Base-by-base conservation (phyloP, 2,329 filamentous ascomycete genomes). In the Bimuria novae-zelandiae region DNA sequence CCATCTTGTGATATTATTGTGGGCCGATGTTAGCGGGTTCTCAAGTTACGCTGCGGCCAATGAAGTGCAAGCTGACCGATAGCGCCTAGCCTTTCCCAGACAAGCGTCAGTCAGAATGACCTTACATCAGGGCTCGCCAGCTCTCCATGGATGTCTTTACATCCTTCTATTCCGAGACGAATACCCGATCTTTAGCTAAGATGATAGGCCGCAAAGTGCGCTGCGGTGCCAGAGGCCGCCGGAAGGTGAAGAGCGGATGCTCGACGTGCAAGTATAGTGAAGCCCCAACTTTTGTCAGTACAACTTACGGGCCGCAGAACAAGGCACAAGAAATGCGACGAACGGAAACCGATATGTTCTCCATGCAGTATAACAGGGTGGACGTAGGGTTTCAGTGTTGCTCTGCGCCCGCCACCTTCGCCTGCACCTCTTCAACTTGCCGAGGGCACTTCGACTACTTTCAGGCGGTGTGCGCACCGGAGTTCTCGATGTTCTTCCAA, bases 151-250 rank as follows among this genome's bases (percentile, higher is more conserved):
- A 17, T 7, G 14, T 21, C 27, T 6, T 7, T 10, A 32, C n/a
- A 16, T 32, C 8, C 17, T 27, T 32, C 27, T 44, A 16, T n/a
- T 17, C 22, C 27, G 8, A 5, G 17, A n/a, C n/a, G 25, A 12
- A 44, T 3, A 14, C n/a, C 14, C 6, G 17, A 14, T 10, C 10
- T 16, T 12, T 12, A 16, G 19, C 14, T 22, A 21, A 19, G 4
- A 35, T 14, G 22, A 21, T n/a, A 30, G 16, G 19, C 17, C 14
- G 12, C 14, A 25, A 25, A 4, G 43, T 60, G 61, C 65, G 23
- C 58, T 61, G 19, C n/a, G 49, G 45, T 16, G 49, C 49, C 22
- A 27, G 41, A 39, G 49, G 49, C 7, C 21, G 12, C 12, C 49
- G 49, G 3, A 45, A 37, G 7, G 49, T 45, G 6, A 44, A 37